Evolutionary conservation across 208 protist genomes (phyloP).

Genomic region (Trypanosoma boissoni): DNA sequence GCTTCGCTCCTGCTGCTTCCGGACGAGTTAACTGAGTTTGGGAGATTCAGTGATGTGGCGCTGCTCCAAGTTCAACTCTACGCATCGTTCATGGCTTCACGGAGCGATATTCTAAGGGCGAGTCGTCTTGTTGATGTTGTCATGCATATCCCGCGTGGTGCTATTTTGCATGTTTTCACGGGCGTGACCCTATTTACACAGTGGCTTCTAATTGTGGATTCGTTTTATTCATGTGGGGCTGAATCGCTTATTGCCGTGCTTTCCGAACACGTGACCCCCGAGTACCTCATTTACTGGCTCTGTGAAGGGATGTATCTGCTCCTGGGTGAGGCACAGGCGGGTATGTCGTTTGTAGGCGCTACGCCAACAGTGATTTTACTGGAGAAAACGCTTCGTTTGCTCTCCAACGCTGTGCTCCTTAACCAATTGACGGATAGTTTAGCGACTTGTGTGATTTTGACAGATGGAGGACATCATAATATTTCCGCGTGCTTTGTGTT

Average conservation of each 20-base stretch:
- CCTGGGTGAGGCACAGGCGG: slow-evolving; percentile 23
- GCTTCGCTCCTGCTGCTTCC: slow-evolving; percentile 15
- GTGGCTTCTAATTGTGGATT: slow-evolving; percentile 13
- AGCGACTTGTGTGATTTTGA: slow-evolving; percentile 23
- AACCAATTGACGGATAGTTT: slow-evolving; percentile 10
- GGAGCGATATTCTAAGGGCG: background rate
- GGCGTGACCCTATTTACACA: slow-evolving; percentile 18
- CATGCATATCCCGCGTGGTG: slow-evolving; percentile 12
- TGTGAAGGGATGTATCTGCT: slow-evolving; percentile 24
- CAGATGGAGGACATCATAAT: slow-evolving; percentile 9
- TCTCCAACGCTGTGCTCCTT: slow-evolving; percentile 13
- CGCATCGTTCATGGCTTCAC: background rate
- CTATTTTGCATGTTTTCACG: slow-evolving; percentile 6
- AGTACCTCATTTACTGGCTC: slow-evolving; percentile 19
- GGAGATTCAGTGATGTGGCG: slow-evolving; percentile 10
- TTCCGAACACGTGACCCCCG: background rate
- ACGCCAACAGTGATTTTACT: background rate
- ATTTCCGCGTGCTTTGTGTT: slow-evolving; percentile 28
- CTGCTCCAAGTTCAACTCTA: slow-evolving; percentile 21
- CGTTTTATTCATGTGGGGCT: background rate
- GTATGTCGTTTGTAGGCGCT: slow-evolving; percentile 16
- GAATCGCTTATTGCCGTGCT: slow-evolving; percentile 1
- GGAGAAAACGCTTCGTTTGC: slow-evolving; percentile 10
- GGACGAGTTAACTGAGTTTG: slow-evolving; percentile 2
- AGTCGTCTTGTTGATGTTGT: slow-evolving; percentile 3